A percentile compares a stretch with the other conserved stretches of the same genome.
These are phyloP conservation scores for Telopea speciosissima DNA, from an alignment of 177 flowering plant species.

Conservation along the genomic window DNA sequence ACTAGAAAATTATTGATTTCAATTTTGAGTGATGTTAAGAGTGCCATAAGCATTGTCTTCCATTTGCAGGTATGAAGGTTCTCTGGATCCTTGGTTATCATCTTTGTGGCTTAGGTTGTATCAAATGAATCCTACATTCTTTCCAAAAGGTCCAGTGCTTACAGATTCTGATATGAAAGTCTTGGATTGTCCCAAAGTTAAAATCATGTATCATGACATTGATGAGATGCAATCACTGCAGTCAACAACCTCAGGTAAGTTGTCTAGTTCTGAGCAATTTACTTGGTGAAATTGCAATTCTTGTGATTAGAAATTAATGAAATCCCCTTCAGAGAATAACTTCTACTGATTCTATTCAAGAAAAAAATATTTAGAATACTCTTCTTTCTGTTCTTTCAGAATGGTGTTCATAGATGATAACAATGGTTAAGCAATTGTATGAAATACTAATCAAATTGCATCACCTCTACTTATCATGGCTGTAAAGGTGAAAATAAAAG, in stretches of 20 bases:
- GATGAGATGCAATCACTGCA: slow-evolving; percentile 22
- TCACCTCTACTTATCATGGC: too few relatives aligned
- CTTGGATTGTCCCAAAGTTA: slow-evolving; percentile 60
- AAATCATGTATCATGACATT: slow-evolving; percentile 48
- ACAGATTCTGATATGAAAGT: slow-evolving; percentile 27
- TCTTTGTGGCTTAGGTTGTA: slow-evolving; percentile 62
- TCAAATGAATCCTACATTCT: slow-evolving; percentile 44
- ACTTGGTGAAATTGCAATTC: neutral
- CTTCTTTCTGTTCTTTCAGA: too few relatives aligned
- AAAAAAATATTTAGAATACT: too few relatives aligned
- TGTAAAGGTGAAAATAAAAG: neutral
- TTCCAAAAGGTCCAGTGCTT: slow-evolving; percentile 46
- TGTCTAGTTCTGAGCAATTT: neutral
- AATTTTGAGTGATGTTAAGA: neutral
- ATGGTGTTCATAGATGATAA: too few relatives aligned
- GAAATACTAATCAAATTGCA: too few relatives aligned
- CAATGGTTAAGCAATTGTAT: too few relatives aligned
- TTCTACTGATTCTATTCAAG: too few relatives aligned
- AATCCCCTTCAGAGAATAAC: too few relatives aligned
- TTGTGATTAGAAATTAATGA: too few relatives aligned
- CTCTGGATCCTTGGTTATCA: slow-evolving; percentile 94
- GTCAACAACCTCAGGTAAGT: slow-evolving; percentile 31
- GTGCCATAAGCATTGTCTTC: slow-evolving; percentile 8
- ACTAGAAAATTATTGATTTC: neutral
- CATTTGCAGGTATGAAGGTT: slow-evolving; percentile 78